A percentile compares a stretch with the other conserved stretches of the same genome.
Conservation (phyloP, 768 basidiomycete genomes). For the Heimioporus sp. region DNA sequence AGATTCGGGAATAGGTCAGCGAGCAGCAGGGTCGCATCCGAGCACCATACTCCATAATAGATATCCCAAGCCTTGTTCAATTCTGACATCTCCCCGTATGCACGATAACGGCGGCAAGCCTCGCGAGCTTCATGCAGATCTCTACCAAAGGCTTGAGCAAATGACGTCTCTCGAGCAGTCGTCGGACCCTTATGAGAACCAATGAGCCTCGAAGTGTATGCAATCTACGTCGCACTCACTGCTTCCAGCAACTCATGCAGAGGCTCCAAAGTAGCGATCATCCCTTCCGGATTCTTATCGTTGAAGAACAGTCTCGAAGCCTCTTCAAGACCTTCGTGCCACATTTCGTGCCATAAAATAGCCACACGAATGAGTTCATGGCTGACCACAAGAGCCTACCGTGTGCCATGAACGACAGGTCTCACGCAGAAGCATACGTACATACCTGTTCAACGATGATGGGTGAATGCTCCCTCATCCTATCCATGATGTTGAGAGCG, state of each 20-base stretch:
- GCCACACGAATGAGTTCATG: conserved; percentile 95
- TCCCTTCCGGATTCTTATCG: conserved; percentile 94
- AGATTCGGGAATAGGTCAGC: conserved; percentile 2
- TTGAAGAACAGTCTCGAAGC: conserved; percentile 96
- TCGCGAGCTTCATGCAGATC: conserved; percentile 92
- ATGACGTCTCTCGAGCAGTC: conserved; percentile 92
- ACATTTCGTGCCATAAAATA: conserved; percentile 97
- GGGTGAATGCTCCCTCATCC: conserved; percentile 90
- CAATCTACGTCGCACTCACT: conserved; percentile 39
- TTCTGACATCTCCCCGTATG: conserved; percentile 83
- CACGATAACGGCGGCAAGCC: conserved; percentile 82
- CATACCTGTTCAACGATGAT: conserved; percentile 81
- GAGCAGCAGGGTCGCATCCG: not conserved
- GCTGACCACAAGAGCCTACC: conserved; percentile 80
- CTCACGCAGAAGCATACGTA: not conserved
- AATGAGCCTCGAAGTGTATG: not conserved
- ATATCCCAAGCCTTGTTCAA: conserved; percentile 99
- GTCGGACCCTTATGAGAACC: conserved; percentile 69
- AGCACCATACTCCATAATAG: conserved; percentile 76
- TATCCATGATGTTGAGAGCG: conserved; percentile 83
- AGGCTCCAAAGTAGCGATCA: conserved; percentile 92
- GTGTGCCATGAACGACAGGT: not conserved
- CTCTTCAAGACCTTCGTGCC: conserved; percentile 98
- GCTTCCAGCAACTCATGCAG: conserved; percentile 90
- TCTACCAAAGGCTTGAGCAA: conserved; percentile 89